Base-by-base conservation (phyloP, 768 basidiomycete species). In the Leccinum ochraceum region DNA sequence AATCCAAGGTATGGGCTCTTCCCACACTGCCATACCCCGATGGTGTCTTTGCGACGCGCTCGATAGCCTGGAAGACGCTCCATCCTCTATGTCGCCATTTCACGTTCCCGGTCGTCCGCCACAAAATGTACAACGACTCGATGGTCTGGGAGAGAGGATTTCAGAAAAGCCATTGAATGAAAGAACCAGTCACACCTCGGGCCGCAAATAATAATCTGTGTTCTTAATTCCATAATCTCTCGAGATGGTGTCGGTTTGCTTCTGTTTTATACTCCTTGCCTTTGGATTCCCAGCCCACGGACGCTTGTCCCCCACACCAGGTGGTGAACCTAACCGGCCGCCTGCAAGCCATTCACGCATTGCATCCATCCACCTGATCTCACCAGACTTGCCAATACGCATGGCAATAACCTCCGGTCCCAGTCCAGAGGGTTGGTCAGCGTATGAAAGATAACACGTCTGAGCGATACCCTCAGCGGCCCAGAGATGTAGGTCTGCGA, bases 391-490 rank as follows among this genome's bases (percentile, higher is more conserved):
- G 24, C 69, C 70, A 14, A 70, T 65, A 30, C 69, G 72, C 72
- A 74, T 72, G 24, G 57, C 59, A 84, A 84, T 1, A 67, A 30
- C 24, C 81, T 92, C 90, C 1, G 90, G 86, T 14, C 84, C 87
- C 32, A 92, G 71, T 3, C 90, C 89, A 3, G 82, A 79, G 6
- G 84, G 81, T 68, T 87, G 83, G 67, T 92, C 90, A 1, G 86
- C 87, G 67, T 91, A 92, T 53, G 83, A 81, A 28, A 86, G 67
- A 75, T 83, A 90, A 69, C 90, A 92, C 14, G 80, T 87, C 68
- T 88, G 81, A 34, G 87, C 86, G 26, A 92, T 77, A 17, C 89
- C 89, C 68, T 90, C 81, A 2, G 90, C 90, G 4, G 86, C 90
- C 86, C 88, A 91, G 56, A 84, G 75, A 68, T 91, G 89, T 30